phyloP scores from a whole-genome alignment of 345 rosid species.

The Arabidopsis suecica region DNA sequence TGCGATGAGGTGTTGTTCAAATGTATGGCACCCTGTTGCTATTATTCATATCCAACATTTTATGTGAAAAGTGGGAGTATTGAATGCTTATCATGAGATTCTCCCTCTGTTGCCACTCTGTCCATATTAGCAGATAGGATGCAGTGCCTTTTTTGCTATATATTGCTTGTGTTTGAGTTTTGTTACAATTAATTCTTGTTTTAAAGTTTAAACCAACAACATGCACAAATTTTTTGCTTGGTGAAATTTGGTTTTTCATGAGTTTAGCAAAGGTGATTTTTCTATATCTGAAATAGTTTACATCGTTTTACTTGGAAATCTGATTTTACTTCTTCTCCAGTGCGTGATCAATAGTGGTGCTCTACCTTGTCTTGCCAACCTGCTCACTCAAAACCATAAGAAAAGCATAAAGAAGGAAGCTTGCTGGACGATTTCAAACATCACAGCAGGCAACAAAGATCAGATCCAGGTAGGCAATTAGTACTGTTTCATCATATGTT shows the following conservation, averaged over 20 bases:
- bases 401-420: conserved; percentile 98
- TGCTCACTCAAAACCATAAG: conserved; percentile 71
- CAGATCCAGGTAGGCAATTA: conserved; percentile 74
- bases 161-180: neutral
- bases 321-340: conserved; percentile 48
- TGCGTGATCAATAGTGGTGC: conserved; percentile 73
- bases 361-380: conserved; percentile 71
- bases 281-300: conserved; percentile 9
- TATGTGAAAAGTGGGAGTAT: neutral
- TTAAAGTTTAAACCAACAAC: too few relatives aligned
- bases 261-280: neutral
- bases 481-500: conserved; percentile 16
- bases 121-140: conserved; percentile 5
- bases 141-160: conserved; percentile 7
- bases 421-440: conserved; percentile 96
- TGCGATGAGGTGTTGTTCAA: neutral
- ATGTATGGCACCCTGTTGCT: neutral
- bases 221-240: too few relatives aligned
- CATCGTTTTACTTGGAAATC: conserved; percentile 7
- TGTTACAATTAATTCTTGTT: conserved; percentile 12
- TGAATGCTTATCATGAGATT: conserved; percentile 11
- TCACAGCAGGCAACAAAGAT: conserved; percentile 89
- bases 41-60: neutral
- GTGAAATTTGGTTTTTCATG: neutral
- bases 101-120: conserved; percentile 4